Base-by-base conservation (phyloP, 208 protist species). In the Trypanosoma boissoni region DNA sequence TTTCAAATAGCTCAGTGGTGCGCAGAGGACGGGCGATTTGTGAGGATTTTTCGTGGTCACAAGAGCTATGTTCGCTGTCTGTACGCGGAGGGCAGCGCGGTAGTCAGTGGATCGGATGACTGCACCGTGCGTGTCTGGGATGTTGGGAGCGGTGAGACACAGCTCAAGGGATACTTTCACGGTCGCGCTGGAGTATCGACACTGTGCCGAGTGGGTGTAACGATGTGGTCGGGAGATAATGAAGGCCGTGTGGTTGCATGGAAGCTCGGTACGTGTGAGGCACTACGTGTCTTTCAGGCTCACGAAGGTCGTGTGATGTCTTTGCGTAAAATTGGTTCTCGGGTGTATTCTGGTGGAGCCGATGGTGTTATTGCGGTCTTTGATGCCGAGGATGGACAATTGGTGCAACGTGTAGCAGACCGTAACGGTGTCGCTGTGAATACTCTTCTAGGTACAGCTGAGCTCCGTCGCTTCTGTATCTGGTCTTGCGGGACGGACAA, bases 71-170 rank as follows among this genome's bases (percentile, higher is more conserved):
- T 96, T 16, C 66, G 74, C 10, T 94, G 85, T 56, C 62, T 94
- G n/a, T 80, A 82, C 60, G 81, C 83, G 14, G 85, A 96, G 61
- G 87, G 85, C 32, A 89, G 81, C 58, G 76, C 79, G 9, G 52
- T 96, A 20, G 76, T 96, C 32, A 88, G 76, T 41, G 90, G 86
- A 2, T 60, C 75, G 6, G 80, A 83, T 36, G 90, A 96, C 69
- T 63, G 76, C 58, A 89, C 80, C 2, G 84, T 96, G 44, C 78
- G 83, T 43, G 86, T 93, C 36, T 96, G 90, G 87, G 83, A 94
- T 58, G 76, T 78, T 21, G 83, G 79, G 12, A 78, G 76, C 14
- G 84, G 82, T 4, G 50, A 70, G 21, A 68, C 77, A 51, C 71
- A 86, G 49, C 68, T 89, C 14, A 84, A 76, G 5, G 83, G 83